Evolutionary conservation across 2,329 filamentous ascomycete species (phyloP).

Genomic region (Neophaeococcomyces aloes): DNA sequence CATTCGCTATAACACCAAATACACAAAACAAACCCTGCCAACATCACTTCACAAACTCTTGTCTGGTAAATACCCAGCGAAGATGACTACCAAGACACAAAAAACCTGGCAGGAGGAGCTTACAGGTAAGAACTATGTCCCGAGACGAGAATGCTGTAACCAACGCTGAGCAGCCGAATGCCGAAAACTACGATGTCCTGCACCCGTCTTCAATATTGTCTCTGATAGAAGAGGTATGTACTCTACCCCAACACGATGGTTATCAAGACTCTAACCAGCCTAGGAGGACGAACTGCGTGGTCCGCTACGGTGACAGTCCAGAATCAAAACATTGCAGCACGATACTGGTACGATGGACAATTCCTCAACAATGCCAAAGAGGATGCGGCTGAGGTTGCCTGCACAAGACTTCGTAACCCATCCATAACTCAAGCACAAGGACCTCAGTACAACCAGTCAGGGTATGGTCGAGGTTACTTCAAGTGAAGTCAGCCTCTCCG

Average conservation of each 20-base stretch:
- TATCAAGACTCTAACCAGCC: slow-evolving; percentile 21
- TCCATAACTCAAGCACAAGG: slow-evolving; percentile 17
- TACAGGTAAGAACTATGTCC: slow-evolving; percentile 35
- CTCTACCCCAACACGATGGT: slow-evolving; percentile 10
- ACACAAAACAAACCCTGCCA: not conserved
- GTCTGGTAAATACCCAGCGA: not conserved
- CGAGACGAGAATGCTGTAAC: slow-evolving; percentile 3
- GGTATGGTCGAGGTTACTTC: slow-evolving; percentile 1
- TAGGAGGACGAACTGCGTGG: slow-evolving; percentile 86
- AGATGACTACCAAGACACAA: slow-evolving; percentile 19
- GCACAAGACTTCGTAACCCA: slow-evolving; percentile 26
- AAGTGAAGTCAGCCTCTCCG: not conserved
- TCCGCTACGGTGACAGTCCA: slow-evolving; percentile 67
- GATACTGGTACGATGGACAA: slow-evolving; percentile 86
- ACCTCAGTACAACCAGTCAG: slow-evolving; percentile 7
- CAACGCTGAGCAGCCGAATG: slow-evolving; percentile 17
- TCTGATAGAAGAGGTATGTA: slow-evolving; percentile 53
- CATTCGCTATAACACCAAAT: not conserved
- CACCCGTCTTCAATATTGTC: slow-evolving; percentile 57
- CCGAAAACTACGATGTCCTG: slow-evolving; percentile 18
- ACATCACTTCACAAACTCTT: not conserved
- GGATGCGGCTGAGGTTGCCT: slow-evolving; percentile 76
- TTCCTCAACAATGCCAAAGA: slow-evolving; percentile 80
- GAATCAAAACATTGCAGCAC: slow-evolving; percentile 55
- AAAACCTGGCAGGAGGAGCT: slow-evolving; percentile 45